Evolutionary conservation across 2,329 filamentous ascomycete species (phyloP), one percentile per base, ranked within the genome.

Genomic region (Arthrinium phaeospermum): DNA sequence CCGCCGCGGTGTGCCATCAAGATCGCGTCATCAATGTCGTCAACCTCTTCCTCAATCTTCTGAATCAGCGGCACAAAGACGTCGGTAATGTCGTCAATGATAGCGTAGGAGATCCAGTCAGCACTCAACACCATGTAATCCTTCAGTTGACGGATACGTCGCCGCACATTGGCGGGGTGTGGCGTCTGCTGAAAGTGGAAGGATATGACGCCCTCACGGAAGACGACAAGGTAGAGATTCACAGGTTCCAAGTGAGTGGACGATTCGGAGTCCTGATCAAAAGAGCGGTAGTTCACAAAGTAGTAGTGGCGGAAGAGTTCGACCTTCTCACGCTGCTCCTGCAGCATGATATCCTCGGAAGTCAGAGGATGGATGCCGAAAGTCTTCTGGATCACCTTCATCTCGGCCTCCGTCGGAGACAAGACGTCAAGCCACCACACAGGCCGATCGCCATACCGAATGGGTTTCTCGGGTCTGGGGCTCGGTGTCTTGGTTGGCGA

Each of bases 171-270:
- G 79, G 96, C 96, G 2, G 96, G 94, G 82, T 99, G 96, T 13
- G 96, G 96, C 8, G 94, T 98, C 83, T 96, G 91, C n/a, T 93
- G 95, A 83, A 98, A 98, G 82, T 99, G 96, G 85, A 99, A 99
- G 78, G 93, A 98, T 74, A 99, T 89, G 12, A 99, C 93, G 34
- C 96, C 96, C 81, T 98, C 95, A 16, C 95, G 91, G 86, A 99
- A 99, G 13, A 99, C 96, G 12, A 98, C 93, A 47, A 98, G 93
- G 79, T 98, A 99, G 89, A 99, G 94, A 82, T 98, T 98, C 79
- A 99, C 93, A 0, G 96, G 96, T 77, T 98, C 94, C 67, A 99
- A 88, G 80, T 97, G 98, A 79, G 97, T 92, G 72, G 96, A 94
- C 80, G 92, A 97, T 77, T 92, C 92, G 73, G 91, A 91, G 79